Evolutionary conservation across 176 grass and related monocot genomes (phyloP).

Genomic region (Rhipidocladum racemiflorum): DNA sequence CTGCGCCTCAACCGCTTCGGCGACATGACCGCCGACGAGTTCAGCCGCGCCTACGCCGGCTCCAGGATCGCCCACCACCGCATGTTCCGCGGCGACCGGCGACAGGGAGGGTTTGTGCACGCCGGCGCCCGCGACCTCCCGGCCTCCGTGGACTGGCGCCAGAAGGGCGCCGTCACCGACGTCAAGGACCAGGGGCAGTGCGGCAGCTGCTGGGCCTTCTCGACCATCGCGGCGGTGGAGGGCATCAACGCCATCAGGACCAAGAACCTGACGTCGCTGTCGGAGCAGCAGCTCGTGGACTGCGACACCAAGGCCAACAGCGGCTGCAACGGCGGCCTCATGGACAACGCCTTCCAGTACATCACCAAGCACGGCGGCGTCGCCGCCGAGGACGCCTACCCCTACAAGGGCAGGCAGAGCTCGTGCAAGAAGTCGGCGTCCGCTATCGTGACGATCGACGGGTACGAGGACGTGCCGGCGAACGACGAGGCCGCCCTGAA

Average conservation of each 20-base stretch:
- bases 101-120: slow-evolving; percentile 34
- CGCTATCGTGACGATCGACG: slow-evolving; percentile 27
- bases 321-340: slow-evolving; percentile 60
- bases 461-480: slow-evolving; percentile 47
- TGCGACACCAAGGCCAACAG: slow-evolving; percentile 56
- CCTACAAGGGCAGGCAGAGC: slow-evolving; percentile 32
- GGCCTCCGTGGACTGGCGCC: slow-evolving; percentile 59
- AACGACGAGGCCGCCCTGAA: slow-evolving; percentile 48
- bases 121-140: slow-evolving; percentile 27
- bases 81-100: slow-evolving; percentile 33
- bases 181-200: slow-evolving; percentile 86
- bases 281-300: slow-evolving; percentile 71
- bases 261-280: slow-evolving; percentile 45
- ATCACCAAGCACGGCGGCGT: slow-evolving; percentile 54
- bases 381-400: slow-evolving; percentile 34
- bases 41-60: slow-evolving; percentile 48
- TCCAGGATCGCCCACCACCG: slow-evolving; percentile 57
- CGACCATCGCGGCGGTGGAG: slow-evolving; percentile 56
- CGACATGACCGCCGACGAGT: slow-evolving; percentile 82
- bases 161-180: slow-evolving; percentile 53
- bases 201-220: slow-evolving; percentile 81
- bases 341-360: slow-evolving; percentile 68
- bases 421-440: slow-evolving; percentile 15
- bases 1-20: slow-evolving; percentile 75
- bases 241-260: slow-evolving; percentile 67